A percentile compares a stretch with the other conserved stretches of the same genome.
Conservation (phyloP, 495 filamentous ascomycete genomes). For the Clavariopsis aquatica region DNA sequence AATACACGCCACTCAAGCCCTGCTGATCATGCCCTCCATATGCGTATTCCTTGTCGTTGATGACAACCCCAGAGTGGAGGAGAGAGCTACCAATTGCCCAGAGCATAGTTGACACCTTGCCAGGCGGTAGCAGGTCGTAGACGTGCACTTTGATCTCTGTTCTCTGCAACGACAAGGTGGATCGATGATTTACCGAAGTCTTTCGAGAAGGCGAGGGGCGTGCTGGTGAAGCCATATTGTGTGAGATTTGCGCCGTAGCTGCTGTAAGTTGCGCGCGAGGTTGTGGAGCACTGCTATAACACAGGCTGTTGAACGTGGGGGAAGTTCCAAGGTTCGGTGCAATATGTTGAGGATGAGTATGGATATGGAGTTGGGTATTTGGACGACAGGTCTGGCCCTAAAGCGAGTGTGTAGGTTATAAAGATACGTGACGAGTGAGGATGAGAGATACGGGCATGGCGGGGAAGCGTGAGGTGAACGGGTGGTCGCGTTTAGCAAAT, state of each 20-base stretch:
- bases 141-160: conserved; percentile 77
- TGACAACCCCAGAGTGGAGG: conserved; percentile 77
- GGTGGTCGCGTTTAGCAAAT: not conserved
- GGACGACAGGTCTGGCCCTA: conserved; percentile 5
- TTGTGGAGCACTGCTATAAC: not conserved
- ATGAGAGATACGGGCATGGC: conserved; percentile 8
- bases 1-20: conserved; percentile 74
- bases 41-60: conserved; percentile 74
- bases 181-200: conserved; percentile 48
- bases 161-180: conserved; percentile 62
- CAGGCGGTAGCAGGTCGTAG: conserved; percentile 77
- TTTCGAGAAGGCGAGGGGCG: conserved; percentile 39
- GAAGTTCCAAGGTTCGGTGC: not conserved
- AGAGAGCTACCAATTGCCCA: conserved; percentile 73
- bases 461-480: not conserved
- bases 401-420: not conserved
- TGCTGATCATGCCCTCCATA: conserved; percentile 74
- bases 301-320: not conserved
- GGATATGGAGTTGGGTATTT: not conserved
- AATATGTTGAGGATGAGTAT: not conserved
- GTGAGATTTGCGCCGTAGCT: not conserved
- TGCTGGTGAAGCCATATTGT: conserved; percentile 31
- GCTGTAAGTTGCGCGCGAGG: not conserved
- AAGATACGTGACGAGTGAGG: not conserved
- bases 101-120: conserved; percentile 64